phyloP scores from a whole-genome alignment of 352 stramenopile species.

The Globisporangium polare region DNA sequence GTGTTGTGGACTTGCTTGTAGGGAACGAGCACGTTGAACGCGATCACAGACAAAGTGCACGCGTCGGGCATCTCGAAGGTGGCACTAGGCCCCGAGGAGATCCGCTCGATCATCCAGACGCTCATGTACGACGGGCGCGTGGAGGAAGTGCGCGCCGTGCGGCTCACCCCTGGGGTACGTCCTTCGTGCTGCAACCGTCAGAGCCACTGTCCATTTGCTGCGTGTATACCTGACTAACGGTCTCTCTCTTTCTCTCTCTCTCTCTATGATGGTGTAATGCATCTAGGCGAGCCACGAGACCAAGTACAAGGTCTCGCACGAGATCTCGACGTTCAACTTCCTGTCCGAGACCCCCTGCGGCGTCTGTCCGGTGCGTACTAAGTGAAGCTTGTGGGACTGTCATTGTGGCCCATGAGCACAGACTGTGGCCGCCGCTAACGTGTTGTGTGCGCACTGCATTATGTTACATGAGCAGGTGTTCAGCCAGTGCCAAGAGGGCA shows the following conservation, averaged over 20 bases:
- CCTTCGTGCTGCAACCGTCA: background rate
- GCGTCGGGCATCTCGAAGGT: constrained; percentile 90
- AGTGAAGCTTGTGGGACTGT: background rate
- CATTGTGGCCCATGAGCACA: constrained; percentile 1
- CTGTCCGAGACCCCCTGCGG: constrained; percentile 88
- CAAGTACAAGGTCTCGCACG: constrained; percentile 86
- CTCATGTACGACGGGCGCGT: constrained; percentile 91
- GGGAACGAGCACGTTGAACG: constrained; percentile 84
- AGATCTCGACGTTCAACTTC: constrained; percentile 86
- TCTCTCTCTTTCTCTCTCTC: too few species aligned
- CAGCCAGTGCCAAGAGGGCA: constrained; percentile 88
- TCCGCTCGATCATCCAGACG: constrained; percentile 90
- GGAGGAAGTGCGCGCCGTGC: constrained; percentile 84
- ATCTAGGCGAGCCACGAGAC: constrained; percentile 62
- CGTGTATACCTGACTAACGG: background rate
- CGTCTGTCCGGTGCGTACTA: constrained; percentile 77
- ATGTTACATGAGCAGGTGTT: constrained; percentile 54
- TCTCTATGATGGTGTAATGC: background rate
- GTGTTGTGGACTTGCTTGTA: too few species aligned
- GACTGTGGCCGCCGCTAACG: too few species aligned
- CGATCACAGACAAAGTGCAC: constrained; percentile 88
- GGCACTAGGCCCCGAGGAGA: constrained; percentile 86
- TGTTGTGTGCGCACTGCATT: constrained; percentile 6
- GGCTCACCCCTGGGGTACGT: constrained; percentile 71
- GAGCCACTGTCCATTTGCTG: constrained; percentile 3